phyloP scores from a whole-genome alignment of 306 rosid species.

The Prosopis cineraria region DNA sequence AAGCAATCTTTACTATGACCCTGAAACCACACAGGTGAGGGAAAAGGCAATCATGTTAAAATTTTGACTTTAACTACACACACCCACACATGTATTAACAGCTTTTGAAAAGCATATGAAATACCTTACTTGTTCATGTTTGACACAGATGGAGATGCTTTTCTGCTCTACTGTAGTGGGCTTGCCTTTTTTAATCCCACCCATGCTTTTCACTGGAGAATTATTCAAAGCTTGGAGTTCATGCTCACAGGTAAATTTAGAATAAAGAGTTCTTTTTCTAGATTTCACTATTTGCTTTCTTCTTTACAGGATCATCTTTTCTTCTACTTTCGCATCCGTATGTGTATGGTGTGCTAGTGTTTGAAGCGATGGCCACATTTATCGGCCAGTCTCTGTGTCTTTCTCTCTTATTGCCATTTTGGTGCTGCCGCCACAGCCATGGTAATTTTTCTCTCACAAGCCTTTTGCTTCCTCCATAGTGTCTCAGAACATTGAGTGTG shows the following conservation, averaged over 20 bases:
- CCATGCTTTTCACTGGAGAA: conserved; percentile 95
- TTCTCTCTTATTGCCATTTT: conserved; percentile 89
- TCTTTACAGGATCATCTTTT: conserved; percentile 23
- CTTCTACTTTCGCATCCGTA: conserved; percentile 74
- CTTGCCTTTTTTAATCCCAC: conserved; percentile 92
- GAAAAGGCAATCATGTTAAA: background rate
- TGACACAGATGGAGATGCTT: conserved; percentile 90
- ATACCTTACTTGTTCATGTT: conserved; percentile 20
- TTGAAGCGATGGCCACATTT: conserved; percentile 94
- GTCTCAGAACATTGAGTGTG: too few relatives aligned
- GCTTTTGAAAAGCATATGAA: background rate
- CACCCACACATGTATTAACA: background rate
- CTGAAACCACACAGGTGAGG: conserved; percentile 88
- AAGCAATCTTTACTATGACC: conserved; percentile 97
- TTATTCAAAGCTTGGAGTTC: conserved; percentile 94
- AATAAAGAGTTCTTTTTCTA: conserved; percentile 10
- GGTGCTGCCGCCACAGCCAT: conserved; percentile 99
- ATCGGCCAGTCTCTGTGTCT: conserved; percentile 95
- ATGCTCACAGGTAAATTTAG: conserved; percentile 73
- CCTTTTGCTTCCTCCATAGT: conserved; percentile 23
- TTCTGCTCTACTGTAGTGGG: conserved; percentile 96
- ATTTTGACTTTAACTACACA: background rate
- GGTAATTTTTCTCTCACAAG: conserved; percentile 58
- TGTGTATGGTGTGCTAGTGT: conserved; percentile 87
- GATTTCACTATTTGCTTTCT: conserved; percentile 5